phyloP scores from a whole-genome alignment of 345 rosid species.

The Physaria fendleri region DNA sequence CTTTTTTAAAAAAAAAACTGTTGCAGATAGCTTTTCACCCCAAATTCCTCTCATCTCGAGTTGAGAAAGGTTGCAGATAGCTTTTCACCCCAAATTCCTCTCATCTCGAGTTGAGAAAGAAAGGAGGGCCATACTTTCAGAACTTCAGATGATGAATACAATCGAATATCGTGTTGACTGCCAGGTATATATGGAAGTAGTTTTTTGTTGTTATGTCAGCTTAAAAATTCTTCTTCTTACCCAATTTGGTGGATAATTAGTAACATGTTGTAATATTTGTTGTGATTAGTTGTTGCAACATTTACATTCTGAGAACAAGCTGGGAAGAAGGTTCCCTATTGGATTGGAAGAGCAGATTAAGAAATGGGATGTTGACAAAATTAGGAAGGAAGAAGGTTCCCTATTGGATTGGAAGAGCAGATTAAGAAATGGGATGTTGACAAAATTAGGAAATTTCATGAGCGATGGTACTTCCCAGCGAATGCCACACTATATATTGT shows the following conservation, averaged over 20 bases:
- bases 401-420: constrained; percentile 97
- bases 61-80: constrained; percentile 99
- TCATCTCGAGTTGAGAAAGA: constrained; percentile 96
- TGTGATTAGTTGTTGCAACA: constrained; percentile 74
- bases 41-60: constrained; percentile 86
- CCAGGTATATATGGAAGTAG: constrained; percentile 50
- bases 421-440: constrained; percentile 99
- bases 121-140: constrained; percentile 97
- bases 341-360: constrained; percentile 97
- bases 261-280: constrained; percentile 17
- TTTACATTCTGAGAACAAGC: constrained; percentile 97
- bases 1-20: too few relatives aligned
- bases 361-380: constrained; percentile 98
- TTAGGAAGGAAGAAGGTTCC: constrained; percentile 97
- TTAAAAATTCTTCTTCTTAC: constrained; percentile 1
- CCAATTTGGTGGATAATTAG: constrained; percentile 1
- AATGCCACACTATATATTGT: constrained; percentile 95
- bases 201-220: constrained; percentile 25
- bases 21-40: constrained; percentile 99
- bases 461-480: constrained; percentile 97
- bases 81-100: constrained; percentile 93
- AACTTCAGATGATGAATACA: constrained; percentile 99
- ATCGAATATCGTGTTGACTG: constrained; percentile 99
- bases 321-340: constrained; percentile 95
- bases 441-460: constrained; percentile 96